Base-by-base conservation (phyloP, 805 yeast species). In the Lipomyces yamanashiensis region DNA sequence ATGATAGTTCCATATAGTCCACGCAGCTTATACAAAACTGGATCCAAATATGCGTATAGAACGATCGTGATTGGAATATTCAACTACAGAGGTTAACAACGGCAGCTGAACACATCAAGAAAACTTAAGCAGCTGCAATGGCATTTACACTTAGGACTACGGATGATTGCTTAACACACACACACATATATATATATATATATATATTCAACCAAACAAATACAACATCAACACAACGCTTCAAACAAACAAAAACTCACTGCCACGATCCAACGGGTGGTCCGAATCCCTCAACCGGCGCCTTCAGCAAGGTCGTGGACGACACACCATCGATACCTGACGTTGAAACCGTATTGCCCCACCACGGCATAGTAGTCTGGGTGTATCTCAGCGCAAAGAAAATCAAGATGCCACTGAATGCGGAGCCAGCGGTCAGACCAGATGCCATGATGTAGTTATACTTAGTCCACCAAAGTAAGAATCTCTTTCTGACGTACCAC, bases 391-490 rank as follows among this genome's bases (percentile, higher is more conserved):
- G 77, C 3, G 78, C 72, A 70, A 85, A 77, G 71, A 86, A 86
- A 15, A 87, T 82, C 34, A 85, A 61, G 58, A 87, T 76, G 0
- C 88, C 83, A 41, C 87, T 80, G 67, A 85, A 79, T 0, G 90
- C 90, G 17, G 86, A 80, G 0, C 90, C 90, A 6, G 87, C 82
- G 45, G 87, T 87, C 15, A 88, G 75, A 1, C 85, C 92, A 23
- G 89, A 85, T 28, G 89, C 81, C 56, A 88, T 76, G 3, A 86
- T 81, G 72, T 85, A 87, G 73, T 87, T 87, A 74, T 87, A 87
- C 74, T 87, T 87, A 41, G 87, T 85, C 92, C 92, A 88, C 92
- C 92, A 88, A 53, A 79, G 77, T 55, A 82, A 77, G 76, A 84
- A 86, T 63, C 79, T 78, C 53, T 83, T 79, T 63, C 84, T 85